These are phyloP conservation scores for Dipteronia dyeriana DNA, from an alignment of 345 rosid genomes.

Conservation along the genomic window DNA sequence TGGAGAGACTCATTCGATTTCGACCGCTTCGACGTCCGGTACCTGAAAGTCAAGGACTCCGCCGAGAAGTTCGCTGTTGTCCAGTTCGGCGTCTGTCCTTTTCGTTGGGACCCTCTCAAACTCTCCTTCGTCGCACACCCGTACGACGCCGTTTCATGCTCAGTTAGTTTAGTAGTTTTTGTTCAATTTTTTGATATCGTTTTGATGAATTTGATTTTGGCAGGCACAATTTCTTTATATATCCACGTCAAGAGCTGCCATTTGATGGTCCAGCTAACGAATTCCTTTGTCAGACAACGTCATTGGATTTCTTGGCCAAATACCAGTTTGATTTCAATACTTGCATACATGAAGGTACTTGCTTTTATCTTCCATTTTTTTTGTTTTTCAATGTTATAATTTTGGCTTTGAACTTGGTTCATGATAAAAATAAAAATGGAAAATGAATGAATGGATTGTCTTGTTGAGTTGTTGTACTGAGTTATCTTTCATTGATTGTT, in stretches of 20 bases:
- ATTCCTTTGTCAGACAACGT: slow-evolving; percentile 87
- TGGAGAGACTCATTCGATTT: slow-evolving; percentile 89
- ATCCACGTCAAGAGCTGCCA: slow-evolving; percentile 67
- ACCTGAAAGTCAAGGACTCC: slow-evolving; percentile 92
- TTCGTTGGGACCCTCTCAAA: slow-evolving; percentile 76
- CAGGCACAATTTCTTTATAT: slow-evolving; percentile 90
- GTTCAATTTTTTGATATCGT: neutral
- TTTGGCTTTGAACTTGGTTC: neutral
- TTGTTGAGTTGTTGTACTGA: neutral
- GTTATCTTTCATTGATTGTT: slow-evolving; percentile 5
- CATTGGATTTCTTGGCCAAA: slow-evolving; percentile 83
- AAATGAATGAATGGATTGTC: neutral
- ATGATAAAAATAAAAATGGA: neutral
- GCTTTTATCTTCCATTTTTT: neutral
- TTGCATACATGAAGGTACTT: slow-evolving; percentile 74
- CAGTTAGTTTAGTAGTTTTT: neutral
- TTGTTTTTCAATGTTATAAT: neutral
- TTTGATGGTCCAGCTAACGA: slow-evolving; percentile 54
- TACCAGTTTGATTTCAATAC: slow-evolving; percentile 89
- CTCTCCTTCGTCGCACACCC: slow-evolving; percentile 74
- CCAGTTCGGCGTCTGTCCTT: slow-evolving; percentile 95
- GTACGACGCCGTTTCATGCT: slow-evolving; percentile 34
- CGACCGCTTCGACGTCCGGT: slow-evolving; percentile 74
- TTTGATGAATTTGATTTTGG: slow-evolving; percentile 8
- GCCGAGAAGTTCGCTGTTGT: slow-evolving; percentile 94